A percentile compares a stretch with the other conserved stretches of the same genome.
These are phyloP conservation scores for Crithidia mellificae DNA, from an alignment of 208 protist genomes.

Conservation along the genomic window DNA sequence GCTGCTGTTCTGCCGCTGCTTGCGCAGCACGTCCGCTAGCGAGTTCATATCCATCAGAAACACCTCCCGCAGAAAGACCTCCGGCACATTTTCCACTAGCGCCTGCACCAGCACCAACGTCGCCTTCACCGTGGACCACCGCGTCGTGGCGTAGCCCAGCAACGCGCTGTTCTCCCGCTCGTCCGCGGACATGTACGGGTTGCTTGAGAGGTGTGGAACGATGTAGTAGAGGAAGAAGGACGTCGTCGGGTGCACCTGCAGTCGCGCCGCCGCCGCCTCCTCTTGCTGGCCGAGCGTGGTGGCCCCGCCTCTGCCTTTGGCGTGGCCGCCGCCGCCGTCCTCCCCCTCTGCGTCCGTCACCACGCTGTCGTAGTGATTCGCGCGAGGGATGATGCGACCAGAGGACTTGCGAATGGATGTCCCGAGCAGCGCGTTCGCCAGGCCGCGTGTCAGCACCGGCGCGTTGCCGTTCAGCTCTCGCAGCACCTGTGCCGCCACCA, in stretches of 20 bases:
- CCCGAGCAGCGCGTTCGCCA: conserved; percentile 47
- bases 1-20: conserved; percentile 3
- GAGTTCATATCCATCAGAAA: conserved; percentile 33
- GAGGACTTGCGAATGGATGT: conserved; percentile 40
- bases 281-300: conserved; percentile 20
- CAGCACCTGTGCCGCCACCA: conserved; percentile 47
- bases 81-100: conserved; percentile 45
- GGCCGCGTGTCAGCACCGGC: conserved; percentile 23
- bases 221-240: conserved; percentile 59
- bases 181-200: conserved; percentile 41
- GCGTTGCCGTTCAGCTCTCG: conserved; percentile 25
- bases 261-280: conserved; percentile 19
- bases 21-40: conserved; percentile 18
- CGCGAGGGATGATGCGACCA: conserved; percentile 22
- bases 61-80: conserved; percentile 53
- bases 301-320: neutral
- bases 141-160: conserved; percentile 34
- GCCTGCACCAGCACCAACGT: conserved; percentile 57
- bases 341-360: conserved; percentile 13
- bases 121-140: conserved; percentile 55
- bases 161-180: conserved; percentile 33
- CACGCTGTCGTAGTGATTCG: conserved; percentile 25
- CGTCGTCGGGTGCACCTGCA: conserved; percentile 20
- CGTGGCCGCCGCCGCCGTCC: too few relatives aligned
- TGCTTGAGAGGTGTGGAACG: conserved; percentile 42